Conservation (phyloP, 495 filamentous ascomycete genomes). For the Lasiosphaeria ovina region DNA sequence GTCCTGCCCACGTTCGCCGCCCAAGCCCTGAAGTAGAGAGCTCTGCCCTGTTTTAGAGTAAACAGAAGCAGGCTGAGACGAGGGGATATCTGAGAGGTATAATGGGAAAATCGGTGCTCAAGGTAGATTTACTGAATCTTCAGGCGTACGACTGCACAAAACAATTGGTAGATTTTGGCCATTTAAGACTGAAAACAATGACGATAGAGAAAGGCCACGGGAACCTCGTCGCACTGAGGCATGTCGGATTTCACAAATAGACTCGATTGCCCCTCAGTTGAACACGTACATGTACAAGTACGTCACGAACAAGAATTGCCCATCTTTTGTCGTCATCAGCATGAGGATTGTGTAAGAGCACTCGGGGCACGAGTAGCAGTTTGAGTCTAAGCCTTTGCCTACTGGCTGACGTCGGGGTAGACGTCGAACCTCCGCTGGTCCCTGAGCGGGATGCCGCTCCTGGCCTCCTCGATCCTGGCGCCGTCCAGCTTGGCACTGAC, state of each 20-base stretch:
- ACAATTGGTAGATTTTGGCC: neutral
- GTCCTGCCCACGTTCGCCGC: conserved; percentile 89
- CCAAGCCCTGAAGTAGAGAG: conserved; percentile 61
- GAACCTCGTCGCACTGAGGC: neutral
- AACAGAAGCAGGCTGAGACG: too few relatives aligned
- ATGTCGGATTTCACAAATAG: neutral
- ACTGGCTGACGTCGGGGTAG: conserved; percentile 80
- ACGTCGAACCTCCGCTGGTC: conserved; percentile 91
- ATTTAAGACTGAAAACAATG: neutral
- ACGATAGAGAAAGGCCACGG: neutral
- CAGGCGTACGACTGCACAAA: too few relatives aligned
- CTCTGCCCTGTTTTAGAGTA: neutral
- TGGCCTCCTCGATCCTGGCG: conserved; percentile 68
- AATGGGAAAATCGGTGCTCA: neutral
- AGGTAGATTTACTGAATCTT: too few relatives aligned
- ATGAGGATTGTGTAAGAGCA: neutral
- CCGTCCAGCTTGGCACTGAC: conserved; percentile 72
- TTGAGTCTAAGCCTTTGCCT: neutral
- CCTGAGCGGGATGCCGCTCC: conserved; percentile 81
- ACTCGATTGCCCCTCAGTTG: neutral
- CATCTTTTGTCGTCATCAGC: too few relatives aligned
- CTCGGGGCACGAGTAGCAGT: neutral
- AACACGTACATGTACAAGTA: too few relatives aligned
- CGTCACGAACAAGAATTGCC: too few relatives aligned
- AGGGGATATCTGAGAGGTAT: neutral